A percentile compares a stretch with the other conserved stretches of the same genome.
phyloP scores from a whole-genome alignment of 2,329 filamentous ascomycete species.

The Cercospora citrullina region DNA sequence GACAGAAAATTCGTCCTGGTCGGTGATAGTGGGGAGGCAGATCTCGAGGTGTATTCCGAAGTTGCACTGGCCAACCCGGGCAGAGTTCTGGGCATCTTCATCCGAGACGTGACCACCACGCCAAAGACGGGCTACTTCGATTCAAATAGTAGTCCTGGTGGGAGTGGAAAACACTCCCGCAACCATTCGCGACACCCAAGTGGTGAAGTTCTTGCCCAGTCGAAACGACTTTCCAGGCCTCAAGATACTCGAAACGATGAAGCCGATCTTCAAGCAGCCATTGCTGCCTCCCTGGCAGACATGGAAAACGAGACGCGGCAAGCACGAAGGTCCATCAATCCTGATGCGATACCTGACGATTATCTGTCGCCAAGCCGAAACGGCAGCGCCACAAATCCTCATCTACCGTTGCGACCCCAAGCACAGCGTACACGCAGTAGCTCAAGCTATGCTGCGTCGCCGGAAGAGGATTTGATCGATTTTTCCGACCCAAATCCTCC shows the following conservation, averaged over 20 bases:
- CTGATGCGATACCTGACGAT: conserved; percentile 35
- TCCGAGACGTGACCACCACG: conserved; percentile 88
- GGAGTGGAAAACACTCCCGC: conserved; percentile 31
- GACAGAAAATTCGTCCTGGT: conserved; percentile 85
- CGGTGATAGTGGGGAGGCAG: conserved; percentile 93
- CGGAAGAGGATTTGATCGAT: conserved; percentile 49
- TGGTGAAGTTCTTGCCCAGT: conserved; percentile 35
- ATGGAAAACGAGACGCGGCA: conserved; percentile 43
- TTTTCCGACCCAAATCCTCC: conserved; percentile 43
- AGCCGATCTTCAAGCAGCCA: conserved; percentile 49
- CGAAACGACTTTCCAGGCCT: conserved; percentile 37
- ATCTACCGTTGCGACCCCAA: not conserved
- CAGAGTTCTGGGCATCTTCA: conserved; percentile 83
- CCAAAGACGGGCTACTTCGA: conserved; percentile 73
- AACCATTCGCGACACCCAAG: conserved; percentile 36
- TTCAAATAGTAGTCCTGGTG: conserved; percentile 49
- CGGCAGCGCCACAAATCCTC: conserved; percentile 8
- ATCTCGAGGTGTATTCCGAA: conserved; percentile 95
- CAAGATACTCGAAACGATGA: conserved; percentile 47
- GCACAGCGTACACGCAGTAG: conserved; percentile 2
- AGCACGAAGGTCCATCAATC: conserved; percentile 40
- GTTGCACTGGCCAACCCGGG: conserved; percentile 82
- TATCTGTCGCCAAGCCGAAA: conserved; percentile 7
- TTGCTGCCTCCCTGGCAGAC: conserved; percentile 49
- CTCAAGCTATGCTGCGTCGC: conserved; percentile 19